These are phyloP conservation scores for Cynara cardunculus DNA, from an alignment of 129 eudicot genomes.

Conservation along the genomic window DNA sequence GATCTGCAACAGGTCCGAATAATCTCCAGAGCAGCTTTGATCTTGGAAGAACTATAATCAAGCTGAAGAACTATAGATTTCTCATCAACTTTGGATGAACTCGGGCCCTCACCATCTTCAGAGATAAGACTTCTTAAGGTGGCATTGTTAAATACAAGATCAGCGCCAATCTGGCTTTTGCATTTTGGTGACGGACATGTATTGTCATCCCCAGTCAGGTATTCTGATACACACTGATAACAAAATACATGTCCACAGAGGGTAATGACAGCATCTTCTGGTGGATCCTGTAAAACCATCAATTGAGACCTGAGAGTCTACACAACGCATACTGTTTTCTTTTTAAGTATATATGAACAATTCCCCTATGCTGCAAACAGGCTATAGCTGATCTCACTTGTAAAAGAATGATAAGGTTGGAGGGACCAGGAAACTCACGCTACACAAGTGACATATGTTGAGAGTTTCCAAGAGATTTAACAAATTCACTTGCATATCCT, in stretches of 20 bases:
- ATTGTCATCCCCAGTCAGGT: constrained; percentile 71
- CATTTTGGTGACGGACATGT: constrained; percentile 72
- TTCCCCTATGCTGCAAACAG: too few relatives aligned
- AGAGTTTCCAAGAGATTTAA: constrained; percentile 50
- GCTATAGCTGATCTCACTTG: too few relatives aligned
- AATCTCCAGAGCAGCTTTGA: constrained; percentile 62
- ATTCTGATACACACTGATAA: constrained; percentile 85
- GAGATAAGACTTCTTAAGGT: constrained; percentile 60
- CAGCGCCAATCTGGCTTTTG: constrained; percentile 68
- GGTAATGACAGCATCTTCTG: constrained; percentile 91
- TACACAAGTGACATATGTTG: constrained; percentile 66
- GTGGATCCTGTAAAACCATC: constrained; percentile 65
- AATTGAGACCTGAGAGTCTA: background rate
- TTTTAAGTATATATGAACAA: too few relatives aligned
- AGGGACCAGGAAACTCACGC: constrained; percentile 43
- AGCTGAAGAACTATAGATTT: constrained; percentile 46
- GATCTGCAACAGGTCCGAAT: constrained; percentile 45
- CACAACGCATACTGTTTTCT: background rate
- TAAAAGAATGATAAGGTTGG: background rate
- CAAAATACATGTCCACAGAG: constrained; percentile 91
- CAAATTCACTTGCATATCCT: constrained; percentile 43
- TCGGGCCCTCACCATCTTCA: constrained; percentile 36
- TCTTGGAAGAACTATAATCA: constrained; percentile 74
- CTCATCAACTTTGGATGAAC: constrained; percentile 34
- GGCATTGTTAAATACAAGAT: constrained; percentile 61